A percentile compares a stretch with the other conserved stretches of the same genome.
phyloP scores from a whole-genome alignment of 1,139 yeast genomes.

The Lodderomyces beijingensis region DNA sequence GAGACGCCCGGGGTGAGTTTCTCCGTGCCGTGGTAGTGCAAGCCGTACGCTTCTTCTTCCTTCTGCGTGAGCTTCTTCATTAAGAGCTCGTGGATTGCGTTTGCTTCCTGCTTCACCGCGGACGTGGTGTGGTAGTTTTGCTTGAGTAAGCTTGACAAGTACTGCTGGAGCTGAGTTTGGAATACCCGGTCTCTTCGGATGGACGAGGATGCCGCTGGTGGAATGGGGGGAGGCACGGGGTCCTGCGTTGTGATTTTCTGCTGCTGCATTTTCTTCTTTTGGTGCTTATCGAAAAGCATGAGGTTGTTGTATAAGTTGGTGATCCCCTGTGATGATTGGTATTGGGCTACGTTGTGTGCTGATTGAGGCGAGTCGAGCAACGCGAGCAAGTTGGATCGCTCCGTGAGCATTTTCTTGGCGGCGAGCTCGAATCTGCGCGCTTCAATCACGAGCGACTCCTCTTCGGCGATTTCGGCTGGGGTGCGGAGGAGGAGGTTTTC shows the following conservation, averaged over 20 bases:
- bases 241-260: slow-evolving; percentile 35
- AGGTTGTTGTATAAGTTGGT: slow-evolving; percentile 80
- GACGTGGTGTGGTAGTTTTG: slow-evolving; percentile 28
- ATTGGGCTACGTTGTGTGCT: slow-evolving; percentile 70
- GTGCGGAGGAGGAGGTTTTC: slow-evolving; percentile 74
- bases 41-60: slow-evolving; percentile 84
- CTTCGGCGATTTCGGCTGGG: slow-evolving; percentile 97
- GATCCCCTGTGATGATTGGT: slow-evolving; percentile 83
- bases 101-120: slow-evolving; percentile 31
- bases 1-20: slow-evolving; percentile 75
- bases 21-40: slow-evolving; percentile 71
- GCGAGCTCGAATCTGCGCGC: slow-evolving; percentile 91
- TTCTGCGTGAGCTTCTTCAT: slow-evolving; percentile 63
- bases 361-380: slow-evolving; percentile 87
- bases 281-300: slow-evolving; percentile 69
- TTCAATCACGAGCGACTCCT: slow-evolving; percentile 88
- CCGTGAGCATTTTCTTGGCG: slow-evolving; percentile 82
- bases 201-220: slow-evolving; percentile 52
- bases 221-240: slow-evolving; percentile 60
- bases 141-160: slow-evolving; percentile 35
- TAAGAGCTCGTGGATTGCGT: slow-evolving; percentile 38
- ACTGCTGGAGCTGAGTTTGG: slow-evolving; percentile 49
- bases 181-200: slow-evolving; percentile 47
- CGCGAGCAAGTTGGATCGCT: slow-evolving; percentile 74
- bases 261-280: slow-evolving; percentile 42